Conservation (phyloP, 768 basidiomycete species). For the Tricholoma sp. region DNA sequence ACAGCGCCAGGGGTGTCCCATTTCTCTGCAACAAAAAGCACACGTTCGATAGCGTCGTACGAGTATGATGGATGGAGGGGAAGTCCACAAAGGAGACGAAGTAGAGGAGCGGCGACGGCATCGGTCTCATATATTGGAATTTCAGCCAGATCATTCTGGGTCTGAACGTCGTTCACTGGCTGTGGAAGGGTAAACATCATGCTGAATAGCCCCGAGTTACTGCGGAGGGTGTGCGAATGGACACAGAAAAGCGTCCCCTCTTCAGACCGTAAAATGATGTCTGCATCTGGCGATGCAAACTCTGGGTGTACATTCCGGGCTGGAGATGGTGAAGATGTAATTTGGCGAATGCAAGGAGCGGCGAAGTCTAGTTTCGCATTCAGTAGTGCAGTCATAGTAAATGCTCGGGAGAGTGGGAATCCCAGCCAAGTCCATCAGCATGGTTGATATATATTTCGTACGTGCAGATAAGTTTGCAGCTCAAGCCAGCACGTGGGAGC, state of each 20-base stretch:
- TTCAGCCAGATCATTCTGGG: slow-evolving; percentile 13
- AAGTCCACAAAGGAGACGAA: slow-evolving; percentile 55
- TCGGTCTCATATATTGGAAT: slow-evolving; percentile 39
- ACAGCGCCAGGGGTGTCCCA: slow-evolving; percentile 65
- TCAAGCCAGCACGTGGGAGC: slow-evolving; percentile 21
- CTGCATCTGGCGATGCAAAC: slow-evolving; percentile 30
- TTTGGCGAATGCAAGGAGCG: neutral
- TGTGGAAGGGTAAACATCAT: slow-evolving; percentile 60
- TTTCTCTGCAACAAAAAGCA: slow-evolving; percentile 60
- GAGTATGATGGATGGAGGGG: slow-evolving; percentile 42
- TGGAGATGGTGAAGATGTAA: neutral
- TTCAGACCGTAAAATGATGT: slow-evolving; percentile 34
- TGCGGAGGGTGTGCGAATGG: slow-evolving; percentile 50
- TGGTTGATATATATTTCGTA: slow-evolving; percentile 13
- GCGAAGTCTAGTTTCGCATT: slow-evolving; percentile 10
- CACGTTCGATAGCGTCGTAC: slow-evolving; percentile 46
- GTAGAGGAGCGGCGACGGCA: slow-evolving; percentile 45
- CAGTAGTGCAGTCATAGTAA: slow-evolving; percentile 15
- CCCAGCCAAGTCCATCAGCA: slow-evolving; percentile 5
- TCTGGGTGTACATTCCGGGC: slow-evolving; percentile 24
- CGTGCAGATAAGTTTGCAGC: slow-evolving; percentile 14
- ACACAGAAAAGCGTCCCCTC: slow-evolving; percentile 51
- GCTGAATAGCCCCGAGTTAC: slow-evolving; percentile 56
- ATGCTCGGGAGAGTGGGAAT: slow-evolving; percentile 8
- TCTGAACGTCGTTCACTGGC: slow-evolving; percentile 12